These are phyloP conservation scores for Penicillium italicum DNA, from an alignment of 2,329 filamentous ascomycete genomes.

Conservation along the genomic window DNA sequence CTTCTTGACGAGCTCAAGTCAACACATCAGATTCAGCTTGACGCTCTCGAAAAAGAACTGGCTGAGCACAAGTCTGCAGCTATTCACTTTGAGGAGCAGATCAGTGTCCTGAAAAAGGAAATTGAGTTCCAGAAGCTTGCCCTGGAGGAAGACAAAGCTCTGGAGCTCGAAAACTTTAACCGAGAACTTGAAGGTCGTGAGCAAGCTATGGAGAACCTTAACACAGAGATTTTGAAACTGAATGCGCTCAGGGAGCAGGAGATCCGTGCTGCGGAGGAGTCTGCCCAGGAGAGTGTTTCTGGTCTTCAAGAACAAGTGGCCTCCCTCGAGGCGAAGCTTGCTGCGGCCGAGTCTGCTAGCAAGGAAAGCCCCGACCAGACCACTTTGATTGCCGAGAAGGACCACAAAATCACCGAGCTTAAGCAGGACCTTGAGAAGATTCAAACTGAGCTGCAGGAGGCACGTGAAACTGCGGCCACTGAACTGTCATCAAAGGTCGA, in stretches of 20 bases:
- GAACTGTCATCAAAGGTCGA: constrained; percentile 25
- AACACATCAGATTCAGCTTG: constrained; percentile 36
- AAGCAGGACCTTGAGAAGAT: constrained; percentile 33
- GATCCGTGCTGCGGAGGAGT: constrained; percentile 34
- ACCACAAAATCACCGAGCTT: constrained; percentile 35
- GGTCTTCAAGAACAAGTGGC: constrained; percentile 36
- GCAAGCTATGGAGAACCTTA: constrained; percentile 39
- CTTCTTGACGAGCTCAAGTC: constrained; percentile 39
- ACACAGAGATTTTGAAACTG: constrained; percentile 38
- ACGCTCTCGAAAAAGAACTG: constrained; percentile 35
- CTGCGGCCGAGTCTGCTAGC: constrained; percentile 30
- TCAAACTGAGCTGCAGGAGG: constrained; percentile 34
- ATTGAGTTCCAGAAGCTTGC: constrained; percentile 30
- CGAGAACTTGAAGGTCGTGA: constrained; percentile 36
- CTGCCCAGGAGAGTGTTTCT: constrained; percentile 27
- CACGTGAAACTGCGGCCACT: constrained; percentile 19
- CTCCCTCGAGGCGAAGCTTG: constrained; percentile 36
- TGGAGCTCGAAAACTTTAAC: constrained; percentile 30
- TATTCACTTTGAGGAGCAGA: constrained; percentile 28
- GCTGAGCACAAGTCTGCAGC: constrained; percentile 33
- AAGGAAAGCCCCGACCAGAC: constrained; percentile 26
- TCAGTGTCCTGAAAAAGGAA: constrained; percentile 30
- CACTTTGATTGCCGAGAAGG: constrained; percentile 34
- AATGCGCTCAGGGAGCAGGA: constrained; percentile 37
- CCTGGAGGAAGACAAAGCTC: constrained; percentile 33